A percentile compares a stretch with the other conserved stretches of the same genome.
Conservation (phyloP, 148 eudicot species). For the Rhododendron simsii region DNA sequence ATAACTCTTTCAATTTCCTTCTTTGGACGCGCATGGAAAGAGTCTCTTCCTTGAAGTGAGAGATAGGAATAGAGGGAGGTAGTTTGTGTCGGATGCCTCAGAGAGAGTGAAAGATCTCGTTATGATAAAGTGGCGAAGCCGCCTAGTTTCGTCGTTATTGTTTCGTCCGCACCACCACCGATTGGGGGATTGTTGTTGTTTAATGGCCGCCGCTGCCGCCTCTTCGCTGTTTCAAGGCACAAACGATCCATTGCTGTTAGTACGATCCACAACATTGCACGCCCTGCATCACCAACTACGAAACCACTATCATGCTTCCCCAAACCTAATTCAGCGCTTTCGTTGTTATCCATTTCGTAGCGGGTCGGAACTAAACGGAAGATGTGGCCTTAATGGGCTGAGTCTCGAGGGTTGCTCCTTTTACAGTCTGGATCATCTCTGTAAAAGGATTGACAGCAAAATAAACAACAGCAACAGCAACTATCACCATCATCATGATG, state of each 20-base stretch:
- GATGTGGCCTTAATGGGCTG: slow-evolving; percentile 10
- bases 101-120: background rate
- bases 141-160: background rate
- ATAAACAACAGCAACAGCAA: background rate
- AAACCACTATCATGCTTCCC: background rate
- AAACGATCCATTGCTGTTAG: background rate
- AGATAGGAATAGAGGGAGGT: background rate
- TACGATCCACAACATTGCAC: slow-evolving; percentile 1
- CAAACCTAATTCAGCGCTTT: background rate
- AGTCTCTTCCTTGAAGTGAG: background rate
- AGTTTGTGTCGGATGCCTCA: background rate
- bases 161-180: background rate
- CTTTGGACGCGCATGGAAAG: background rate
- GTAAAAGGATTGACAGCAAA: slow-evolving; percentile 6
- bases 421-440: slow-evolving; percentile 9
- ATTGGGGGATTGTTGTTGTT: background rate
- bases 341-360: background rate
- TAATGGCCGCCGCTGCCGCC: slow-evolving; percentile 10
- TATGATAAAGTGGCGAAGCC: slow-evolving; percentile 23
- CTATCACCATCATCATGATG: slow-evolving; percentile 18
- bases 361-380: background rate
- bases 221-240: slow-evolving; percentile 3
- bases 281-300: background rate
- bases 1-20: background rate
- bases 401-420: slow-evolving; percentile 28